Evolutionary conservation across 371 early-diverging fungal genomes (phyloP), one percentile per base, ranked within the genome.

Genomic region (Mortierella sp.): DNA sequence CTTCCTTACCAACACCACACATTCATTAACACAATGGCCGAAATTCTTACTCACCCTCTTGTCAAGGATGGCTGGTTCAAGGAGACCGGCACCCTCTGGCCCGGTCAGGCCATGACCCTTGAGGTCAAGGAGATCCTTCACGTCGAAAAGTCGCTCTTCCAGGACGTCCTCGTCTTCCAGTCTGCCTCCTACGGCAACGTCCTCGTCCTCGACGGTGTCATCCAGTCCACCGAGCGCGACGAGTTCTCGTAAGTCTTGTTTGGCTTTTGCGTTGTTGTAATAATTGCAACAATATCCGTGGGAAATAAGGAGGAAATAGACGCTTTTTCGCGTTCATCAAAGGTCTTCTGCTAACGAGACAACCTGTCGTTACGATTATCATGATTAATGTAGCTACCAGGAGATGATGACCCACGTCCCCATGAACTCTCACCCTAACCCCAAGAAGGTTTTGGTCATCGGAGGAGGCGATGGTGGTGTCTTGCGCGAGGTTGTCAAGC

Each of bases 391-490:
- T 75, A 96, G 96, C 71, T 98, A 98, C 91, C 99, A 99, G 91
- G 99, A 99, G 92, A 98, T 98, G 98, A 98, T 98, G 90, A 96
- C 98, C 73, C 97, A 98, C 84, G 91, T 97, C 72, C 97, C 99
- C 47, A 90, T 99, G 91, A 97, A 95, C 91, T 92, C 97, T 76
- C 99, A 99, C 91, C 97, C 98, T 76, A 93, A 96, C 92, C 99
- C 99, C 80, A 94, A 95, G 90, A 95, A 97, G 96, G 98, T 99
- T 55, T 93, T 99, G 77, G 99, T 99, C 72, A 97, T 99, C 89
- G 99, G 99, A 83, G 99, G 99, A 84, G 99, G 99, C 80, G 99
- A 99, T 88, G 99, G 99, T 88, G 99, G 99, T 85, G 98, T 99
- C 50, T 92, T 99, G 63, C 97, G 99, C 80, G 99, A 99, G 89